Base-by-base conservation (phyloP, 768 basidiomycete species). In the Naematelia encephala region DNA sequence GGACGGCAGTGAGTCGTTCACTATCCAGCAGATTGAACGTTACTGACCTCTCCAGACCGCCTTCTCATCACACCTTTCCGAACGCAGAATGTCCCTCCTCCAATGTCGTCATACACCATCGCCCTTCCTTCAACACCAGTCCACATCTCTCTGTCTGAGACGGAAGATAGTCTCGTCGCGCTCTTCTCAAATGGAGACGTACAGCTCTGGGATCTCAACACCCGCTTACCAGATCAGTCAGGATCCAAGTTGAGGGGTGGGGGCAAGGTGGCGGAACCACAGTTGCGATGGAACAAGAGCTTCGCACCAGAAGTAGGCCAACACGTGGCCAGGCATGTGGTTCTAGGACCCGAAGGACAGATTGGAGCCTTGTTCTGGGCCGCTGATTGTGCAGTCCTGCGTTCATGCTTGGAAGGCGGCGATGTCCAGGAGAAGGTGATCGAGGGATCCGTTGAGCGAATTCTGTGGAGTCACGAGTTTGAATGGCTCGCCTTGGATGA, bases 11-110 rank as follows among this genome's bases (percentile, higher is more conserved):
- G 70, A 54, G 87, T 80, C 11, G 25, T 27, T 22, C 39, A 16
- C 29, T 5, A 42, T 22, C 3, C 1, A 8, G 5, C 27, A 49
- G 19, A 21, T 14, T 47, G 21, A 29, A 11, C 19, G n/a, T 48
- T 11, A n/a, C 3, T 51, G 14, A 49, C n/a, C 28, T 44, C 43
- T 44, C 45, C 74, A 94, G 92, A 84, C 1, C 80, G 80, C 21
- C 78, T 90, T 56, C 83, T 93, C 2, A 80, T 99, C 42, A 99
- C 94, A 1, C 89, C 96, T 14, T 98, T 98, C 82, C 84, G 92
- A 42, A 83, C 85, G 0, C 90, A 94, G 78, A 97, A 96, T 71
- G 83, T 94, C 3, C 96, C 94, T n/a, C 96, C 96, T n/a, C 96
- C 96, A 0, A 93, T 96, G 91, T 89, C 86, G 0, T 87, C 90